Evolutionary conservation across 257 asterid species (phyloP).

Genomic region (Plantago elongata): DNA sequence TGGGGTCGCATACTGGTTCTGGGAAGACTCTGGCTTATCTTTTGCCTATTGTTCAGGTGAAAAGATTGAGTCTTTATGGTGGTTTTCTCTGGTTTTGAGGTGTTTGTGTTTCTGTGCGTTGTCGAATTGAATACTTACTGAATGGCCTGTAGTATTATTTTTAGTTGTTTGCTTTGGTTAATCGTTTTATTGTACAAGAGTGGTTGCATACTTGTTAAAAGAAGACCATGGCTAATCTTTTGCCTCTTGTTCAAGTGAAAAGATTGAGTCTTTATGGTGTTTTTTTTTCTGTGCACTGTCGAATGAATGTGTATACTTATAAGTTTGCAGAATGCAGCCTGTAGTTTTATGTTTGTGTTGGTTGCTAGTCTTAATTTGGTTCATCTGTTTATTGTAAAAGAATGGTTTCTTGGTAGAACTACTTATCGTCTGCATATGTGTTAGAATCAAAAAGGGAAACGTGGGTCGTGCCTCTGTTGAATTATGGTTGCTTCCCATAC

Average conservation of each 20-base stretch:
- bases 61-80: background rate
- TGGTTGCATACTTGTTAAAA: slow-evolving; percentile 96
- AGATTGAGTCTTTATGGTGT: background rate
- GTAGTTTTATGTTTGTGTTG: no score
- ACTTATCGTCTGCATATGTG: background rate
- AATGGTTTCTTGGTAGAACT: no score
- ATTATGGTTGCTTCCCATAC: no score
- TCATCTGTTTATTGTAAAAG: no score
- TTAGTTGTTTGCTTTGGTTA: no score
- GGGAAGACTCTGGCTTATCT: slow-evolving; percentile 96
- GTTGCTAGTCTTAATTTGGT: no score
- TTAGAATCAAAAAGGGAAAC: background rate
- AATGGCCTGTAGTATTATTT: no score
- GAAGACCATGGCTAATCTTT: slow-evolving; percentile 88
- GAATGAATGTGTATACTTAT: no score
- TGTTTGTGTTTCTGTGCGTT: background rate
- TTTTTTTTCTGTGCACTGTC: background rate
- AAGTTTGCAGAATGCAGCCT: no score
- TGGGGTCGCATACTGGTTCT: slow-evolving; percentile 98
- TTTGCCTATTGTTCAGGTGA: slow-evolving; percentile 92
- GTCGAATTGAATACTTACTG: no score
- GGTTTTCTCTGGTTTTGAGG: background rate
- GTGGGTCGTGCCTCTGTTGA: background rate
- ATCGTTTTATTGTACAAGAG: no score
- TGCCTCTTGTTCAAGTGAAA: slow-evolving; percentile 89